Percentiles rank a stretch among this genome's conserved stretches.
phyloP scores from a whole-genome alignment of 2,329 filamentous ascomycete genomes.

The Aspergillus hortae region DNA sequence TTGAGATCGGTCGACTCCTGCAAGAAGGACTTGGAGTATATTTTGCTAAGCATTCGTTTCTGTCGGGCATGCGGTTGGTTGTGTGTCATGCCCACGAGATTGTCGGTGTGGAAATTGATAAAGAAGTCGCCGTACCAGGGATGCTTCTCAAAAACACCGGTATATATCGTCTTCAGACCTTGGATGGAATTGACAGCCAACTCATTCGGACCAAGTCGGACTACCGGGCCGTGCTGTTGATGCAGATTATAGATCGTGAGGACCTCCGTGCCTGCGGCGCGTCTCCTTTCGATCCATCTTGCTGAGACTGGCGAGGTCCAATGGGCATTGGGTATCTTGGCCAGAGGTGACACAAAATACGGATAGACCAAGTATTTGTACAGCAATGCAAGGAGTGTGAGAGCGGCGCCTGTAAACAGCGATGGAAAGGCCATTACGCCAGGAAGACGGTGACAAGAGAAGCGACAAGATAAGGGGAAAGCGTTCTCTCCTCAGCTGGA shows the following conservation, averaged over 20 bases:
- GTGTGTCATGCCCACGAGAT: conserved; percentile 63
- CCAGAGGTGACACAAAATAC: conserved; percentile 54
- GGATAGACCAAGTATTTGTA: conserved; percentile 26
- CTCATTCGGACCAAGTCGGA: conserved; percentile 61
- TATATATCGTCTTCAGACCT: conserved; percentile 58
- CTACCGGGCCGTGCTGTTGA: conserved; percentile 51
- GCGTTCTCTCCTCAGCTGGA: too few species aligned
- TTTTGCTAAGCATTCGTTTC: conserved; percentile 69
- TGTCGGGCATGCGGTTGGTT: conserved; percentile 60
- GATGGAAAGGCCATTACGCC: background rate
- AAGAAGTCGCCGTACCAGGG: conserved; percentile 64
- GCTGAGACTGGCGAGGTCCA: conserved; percentile 57
- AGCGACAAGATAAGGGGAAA: background rate
- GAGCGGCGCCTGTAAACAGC: background rate
- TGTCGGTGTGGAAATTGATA: conserved; percentile 58
- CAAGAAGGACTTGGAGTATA: conserved; percentile 71
- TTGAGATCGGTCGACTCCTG: conserved; percentile 54
- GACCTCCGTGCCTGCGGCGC: conserved; percentile 56
- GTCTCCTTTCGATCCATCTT: conserved; percentile 60
- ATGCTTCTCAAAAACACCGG: conserved; percentile 65
- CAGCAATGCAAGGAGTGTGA: conserved; percentile 5
- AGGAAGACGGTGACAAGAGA: background rate
- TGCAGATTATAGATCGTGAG: conserved; percentile 56
- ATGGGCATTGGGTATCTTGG: conserved; percentile 61
- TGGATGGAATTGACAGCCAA: conserved; percentile 63